Evolutionary conservation across 345 rosid genomes (phyloP), one percentile per base, ranked within the genome.

Genomic region (Arabis hirsuta): DNA sequence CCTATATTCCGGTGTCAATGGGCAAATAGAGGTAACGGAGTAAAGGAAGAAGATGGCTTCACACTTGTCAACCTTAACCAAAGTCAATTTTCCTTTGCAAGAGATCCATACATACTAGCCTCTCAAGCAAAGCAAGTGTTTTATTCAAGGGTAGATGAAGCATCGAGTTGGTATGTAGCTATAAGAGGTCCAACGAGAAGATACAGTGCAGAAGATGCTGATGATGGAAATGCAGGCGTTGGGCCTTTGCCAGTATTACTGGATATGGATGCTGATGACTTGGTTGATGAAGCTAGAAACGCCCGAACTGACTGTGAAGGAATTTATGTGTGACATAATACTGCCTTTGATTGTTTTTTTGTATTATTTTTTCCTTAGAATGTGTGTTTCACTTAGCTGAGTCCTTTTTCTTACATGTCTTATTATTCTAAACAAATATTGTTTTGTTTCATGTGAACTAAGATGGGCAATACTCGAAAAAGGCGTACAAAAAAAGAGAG

Each of bases 11-110:
- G 52, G 2, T 47, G 52, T 19, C 26, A 7, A 16, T 47, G 52
- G 52, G 52, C 52, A 47, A 19, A 16, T 0, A 47, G 0, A 16
- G 52, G 52, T 19, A 47, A 47, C 11, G 3, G 24, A 47, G 52
- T 47, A 0, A 47, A 7, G 26, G 52, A 2, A 47, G 24, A 32
- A 55, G 42, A 31, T 55, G 39, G 60, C 12, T 55, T 55, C 60
- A 55, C 22, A 31, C 42, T 55, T n/a, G 60, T 55, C 12, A 55
- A 55, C 60, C 41, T 55, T 3, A 55, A n/a, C 60, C 60, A 55
- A 55, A 55, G 22, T 12, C 61, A 56, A 56, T 6, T 34, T 3
- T 11, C 61, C 7, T 34, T 34, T 34, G 43, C 43, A 1, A 56
- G n/a, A 4, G 61, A 27, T 6, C 61, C 61, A 32, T 56, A 56